These are phyloP conservation scores for Venturia aucupariae DNA, from an alignment of 2,329 filamentous ascomycete species.

Conservation along the genomic window DNA sequence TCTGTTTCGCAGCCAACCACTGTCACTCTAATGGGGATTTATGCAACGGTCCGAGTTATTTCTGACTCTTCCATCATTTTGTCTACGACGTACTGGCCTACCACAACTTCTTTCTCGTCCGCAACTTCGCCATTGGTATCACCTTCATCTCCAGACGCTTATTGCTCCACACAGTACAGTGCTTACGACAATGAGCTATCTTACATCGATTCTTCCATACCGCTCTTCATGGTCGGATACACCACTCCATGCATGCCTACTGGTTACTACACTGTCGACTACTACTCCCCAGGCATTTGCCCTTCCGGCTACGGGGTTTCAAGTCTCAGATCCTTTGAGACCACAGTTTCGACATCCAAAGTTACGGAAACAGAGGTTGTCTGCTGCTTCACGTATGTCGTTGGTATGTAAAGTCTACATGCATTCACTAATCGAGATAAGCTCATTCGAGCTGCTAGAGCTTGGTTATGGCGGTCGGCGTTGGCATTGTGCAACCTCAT, in stretches of 20 bases:
- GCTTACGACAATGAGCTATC: neutral
- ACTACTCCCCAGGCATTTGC: constrained; percentile 1
- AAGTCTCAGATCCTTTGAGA: neutral
- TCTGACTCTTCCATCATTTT: neutral
- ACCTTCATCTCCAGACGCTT: neutral
- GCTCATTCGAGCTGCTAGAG: neutral
- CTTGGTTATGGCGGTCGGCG: neutral
- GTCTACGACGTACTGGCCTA: neutral
- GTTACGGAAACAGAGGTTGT: neutral
- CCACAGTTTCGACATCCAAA: neutral
- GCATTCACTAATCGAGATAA: neutral
- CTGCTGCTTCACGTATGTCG: neutral
- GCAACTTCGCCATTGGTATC: neutral
- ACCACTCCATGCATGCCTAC: neutral
- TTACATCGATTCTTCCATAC: neutral
- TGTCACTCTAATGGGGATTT: neutral
- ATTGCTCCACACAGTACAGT: neutral
- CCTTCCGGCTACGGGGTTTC: neutral
- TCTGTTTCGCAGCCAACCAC: neutral
- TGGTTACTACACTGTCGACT: neutral
- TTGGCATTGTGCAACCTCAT: neutral
- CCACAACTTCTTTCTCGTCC: neutral
- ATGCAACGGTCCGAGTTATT: neutral
- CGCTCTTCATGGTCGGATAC: neutral
- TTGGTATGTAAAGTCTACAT: neutral